Conservation (phyloP, 768 basidiomycete genomes). For the Astraeus odoratus region DNA sequence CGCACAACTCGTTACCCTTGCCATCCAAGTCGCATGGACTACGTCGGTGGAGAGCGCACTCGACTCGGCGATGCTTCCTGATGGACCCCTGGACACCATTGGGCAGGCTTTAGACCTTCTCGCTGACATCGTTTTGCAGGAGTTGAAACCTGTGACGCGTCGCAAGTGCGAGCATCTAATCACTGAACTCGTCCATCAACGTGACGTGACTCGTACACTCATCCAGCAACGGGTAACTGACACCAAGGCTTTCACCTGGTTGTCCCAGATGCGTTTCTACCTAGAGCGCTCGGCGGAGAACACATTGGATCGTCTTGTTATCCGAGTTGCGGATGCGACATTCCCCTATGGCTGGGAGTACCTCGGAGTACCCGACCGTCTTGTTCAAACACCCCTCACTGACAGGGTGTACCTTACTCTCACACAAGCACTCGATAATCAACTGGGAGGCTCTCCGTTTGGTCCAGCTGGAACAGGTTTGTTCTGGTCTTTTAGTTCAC, state of each 20-base stretch:
- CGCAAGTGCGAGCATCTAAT: conserved; percentile 98
- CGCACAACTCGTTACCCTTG: conserved; percentile 93
- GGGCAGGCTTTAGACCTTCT: conserved; percentile 84
- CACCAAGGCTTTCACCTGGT: conserved; percentile 78
- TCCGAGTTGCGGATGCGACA: conserved; percentile 82
- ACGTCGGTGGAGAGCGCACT: conserved; percentile 68
- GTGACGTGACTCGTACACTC: conserved; percentile 85
- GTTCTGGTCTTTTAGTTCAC: conserved; percentile 9
- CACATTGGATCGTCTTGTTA: conserved; percentile 72
- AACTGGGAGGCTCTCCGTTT: conserved; percentile 95
- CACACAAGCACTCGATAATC: conserved; percentile 91
- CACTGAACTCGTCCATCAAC: conserved; percentile 96
- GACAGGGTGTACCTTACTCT: conserved; percentile 95
- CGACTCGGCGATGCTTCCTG: conserved; percentile 47
- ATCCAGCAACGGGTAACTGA: conserved; percentile 58
- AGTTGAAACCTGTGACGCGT: conserved; percentile 84
- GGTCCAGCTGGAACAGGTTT: conserved; percentile 95
- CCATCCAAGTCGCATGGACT: conserved; percentile 94
- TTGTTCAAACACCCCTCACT: conserved; percentile 96
- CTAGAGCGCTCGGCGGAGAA: conserved; percentile 65
- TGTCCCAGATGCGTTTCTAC: conserved; percentile 99
- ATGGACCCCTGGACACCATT: conserved; percentile 66
- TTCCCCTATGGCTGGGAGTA: conserved; percentile 99
- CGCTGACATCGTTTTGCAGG: conserved; percentile 93
- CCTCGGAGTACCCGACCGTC: conserved; percentile 90